Conservation (phyloP, 768 basidiomycete genomes). For the Termitomyces sp. region DNA sequence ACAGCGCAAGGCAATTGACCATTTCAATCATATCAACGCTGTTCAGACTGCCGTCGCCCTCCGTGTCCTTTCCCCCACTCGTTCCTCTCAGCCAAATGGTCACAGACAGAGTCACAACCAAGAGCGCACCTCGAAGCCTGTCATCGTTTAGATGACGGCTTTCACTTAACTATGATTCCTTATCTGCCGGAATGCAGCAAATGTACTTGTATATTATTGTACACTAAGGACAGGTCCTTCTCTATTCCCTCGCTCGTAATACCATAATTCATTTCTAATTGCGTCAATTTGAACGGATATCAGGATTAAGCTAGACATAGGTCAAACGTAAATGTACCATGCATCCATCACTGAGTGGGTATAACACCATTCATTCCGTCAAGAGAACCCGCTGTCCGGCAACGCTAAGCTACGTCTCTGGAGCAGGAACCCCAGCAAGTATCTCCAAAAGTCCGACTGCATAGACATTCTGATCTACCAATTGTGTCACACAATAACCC, state of each 20-base stretch:
- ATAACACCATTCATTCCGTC: not conserved
- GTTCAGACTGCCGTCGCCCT: not conserved
- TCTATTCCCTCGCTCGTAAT: not conserved
- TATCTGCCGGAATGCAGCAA: not conserved
- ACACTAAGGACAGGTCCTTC: not conserved
- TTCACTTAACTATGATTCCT: not conserved
- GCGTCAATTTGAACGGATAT: not conserved
- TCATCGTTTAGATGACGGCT: not conserved
- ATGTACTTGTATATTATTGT: conserved; percentile 1
- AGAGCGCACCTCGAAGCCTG: not conserved
- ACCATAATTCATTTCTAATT: too few relatives aligned
- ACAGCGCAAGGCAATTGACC: conserved; percentile 24
- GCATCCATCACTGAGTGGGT: not conserved
- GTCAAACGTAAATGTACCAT: not conserved
- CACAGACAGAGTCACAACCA: not conserved
- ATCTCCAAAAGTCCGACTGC: not conserved
- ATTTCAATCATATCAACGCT: conserved; percentile 11
- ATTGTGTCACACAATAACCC: not conserved
- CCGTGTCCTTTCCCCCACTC: not conserved
- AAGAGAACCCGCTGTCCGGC: not conserved
- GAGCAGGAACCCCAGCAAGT: not conserved
- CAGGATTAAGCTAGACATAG: not conserved
- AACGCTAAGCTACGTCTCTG: not conserved
- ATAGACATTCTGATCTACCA: not conserved
- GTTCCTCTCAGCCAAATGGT: not conserved